Evolutionary conservation across 164 flowering plant genomes (phyloP), one percentile per base, ranked within the genome.

Genomic region (Taxillus chinensis): DNA sequence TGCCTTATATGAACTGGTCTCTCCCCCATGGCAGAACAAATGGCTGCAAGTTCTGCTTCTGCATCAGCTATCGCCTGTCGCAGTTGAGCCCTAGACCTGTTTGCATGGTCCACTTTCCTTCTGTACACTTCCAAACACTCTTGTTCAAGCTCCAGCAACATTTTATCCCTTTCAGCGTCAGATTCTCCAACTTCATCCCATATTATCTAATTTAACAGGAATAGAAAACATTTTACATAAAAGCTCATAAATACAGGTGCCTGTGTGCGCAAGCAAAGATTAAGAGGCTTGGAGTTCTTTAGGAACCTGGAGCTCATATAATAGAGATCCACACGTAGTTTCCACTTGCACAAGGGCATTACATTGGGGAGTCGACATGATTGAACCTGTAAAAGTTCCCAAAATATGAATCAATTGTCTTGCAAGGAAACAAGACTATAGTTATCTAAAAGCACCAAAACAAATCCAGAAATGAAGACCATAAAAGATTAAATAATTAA

Each of bases 171-270:
- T 5, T 79, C 86, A 27, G 57, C 7, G 41, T 81, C 84, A 61
- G 79, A 56, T 74, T 84, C 96, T 17, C 96, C 92, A 61, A 84
- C 83, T 71, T 86, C 92, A 71, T 82, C 85, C 90, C 91, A 86
- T 55, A 86, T 86, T 51, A 79, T 79, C 90, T 85, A 71, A 56
- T 13, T 45, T 27, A 27, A 27, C 27, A 27, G 27, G 27, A 27
- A 27, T 2, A 27, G 27, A 27, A 27, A 2, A 27, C 27, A 27
- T 27, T 2, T 27, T 27, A 27, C 27, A 27, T 27, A 27, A 27
- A 27, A 27, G 27, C 27, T 27, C 27, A 27, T 27, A 27, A 27
- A 27, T 27, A 27, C 27, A 27, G 0, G 27, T 27, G 27, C 27
- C 27, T 43, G 46, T 9, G 46, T 43, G 46, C 46, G 10, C 10